Base-by-base conservation (phyloP, 768 basidiomycete species). In the Phallus indusiatus region DNA sequence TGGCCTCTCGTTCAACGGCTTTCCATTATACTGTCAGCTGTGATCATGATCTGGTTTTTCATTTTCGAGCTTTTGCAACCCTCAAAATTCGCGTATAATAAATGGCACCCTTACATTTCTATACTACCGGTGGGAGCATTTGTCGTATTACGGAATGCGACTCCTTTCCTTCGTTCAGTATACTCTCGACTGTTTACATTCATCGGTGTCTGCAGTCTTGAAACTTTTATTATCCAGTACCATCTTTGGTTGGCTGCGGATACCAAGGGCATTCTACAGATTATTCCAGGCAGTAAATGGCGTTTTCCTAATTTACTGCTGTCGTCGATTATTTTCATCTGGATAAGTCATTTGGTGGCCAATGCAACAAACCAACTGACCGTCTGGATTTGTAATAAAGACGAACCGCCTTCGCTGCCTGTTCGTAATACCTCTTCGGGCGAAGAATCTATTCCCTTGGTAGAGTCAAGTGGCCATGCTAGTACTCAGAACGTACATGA, bases 151-250 rank as follows among this genome's bases (percentile, higher is more conserved):
- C 80, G 93, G 62, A 93, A 93, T 64, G 82, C 89, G 18, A 91
- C 75, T 49, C 73, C 78, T 2, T 73, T 81, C 54, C 74, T 94
- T 48, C 85, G 93, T 46, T 88, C 88, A 1, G 78, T 76, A 37
- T 81, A 81, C 20, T 88, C 85, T 11, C 76, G 74, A 14, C 71
- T 81, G 28, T 94, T 93, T 73, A 82, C 82, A 22, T 91, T 89
- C 72, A 77, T 94, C 54, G 93, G 93, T 46, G 83, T 76, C 67
- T 93, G 90, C 71, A 94, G 91, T 5, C 78, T 95, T 56, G 93
- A 96, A 72, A 87, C 91, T 0, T 96, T 94, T 70, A 87, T 94
- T 67, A 81, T 94, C 60, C 92, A 95, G 67, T 94, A 85, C 69
- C 91, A 90, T 65, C 73, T 90, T 48, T 93, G 89, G 89, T 76